Evolutionary conservation across 345 rosid species (phyloP), one percentile per base, ranked within the genome.

Genomic region (Pistacia integerrima): DNA sequence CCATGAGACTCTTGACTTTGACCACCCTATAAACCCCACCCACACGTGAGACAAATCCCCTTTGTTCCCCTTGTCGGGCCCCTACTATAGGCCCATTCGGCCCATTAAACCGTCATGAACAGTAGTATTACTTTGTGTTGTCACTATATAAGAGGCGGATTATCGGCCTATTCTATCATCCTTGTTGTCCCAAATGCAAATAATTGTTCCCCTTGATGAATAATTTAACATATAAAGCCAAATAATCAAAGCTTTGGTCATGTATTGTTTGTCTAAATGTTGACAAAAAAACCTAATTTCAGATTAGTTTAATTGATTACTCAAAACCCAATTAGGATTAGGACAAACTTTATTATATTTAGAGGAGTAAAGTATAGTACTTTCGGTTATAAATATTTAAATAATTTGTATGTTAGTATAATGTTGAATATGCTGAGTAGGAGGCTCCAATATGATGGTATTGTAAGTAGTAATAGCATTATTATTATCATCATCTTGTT

Each of bases 11-110:
- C 59, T 76, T 63, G 81, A 79, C 83, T 67, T 77, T 76, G 81
- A 74, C 79, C 33, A 61, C 66, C 70, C 63, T 30, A 0, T 1
- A 33, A 76, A 74, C 82, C 85, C 84, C 87, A 80, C 81, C 85
- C 91, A 55, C 88, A 85, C 90, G 90, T 80, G 92, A 73, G 85
- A 80, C 72, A 55, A 77, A 79, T 74, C 67, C 70, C 30, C 52
- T 25, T 17, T 68, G 66, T 33, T 81, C 74, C 76, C 81, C 62
- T 20, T 60, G 61, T 49, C 66, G 82, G 81, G 75, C 74, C 82
- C 75, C 22, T n/a, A 0, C 16, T 8, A 20, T 30, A 64, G 79
- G 78, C 78, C 85, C 11, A 25, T 1, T 48, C 9, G 51, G 79
- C 76, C 84, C 81, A 78, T 70, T 30, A 4, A 14, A 0, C 18